A percentile compares a stretch with the other conserved stretches of the same genome.
Conservation (phyloP, 768 basidiomycete genomes). For the Suillus subalutaceus region DNA sequence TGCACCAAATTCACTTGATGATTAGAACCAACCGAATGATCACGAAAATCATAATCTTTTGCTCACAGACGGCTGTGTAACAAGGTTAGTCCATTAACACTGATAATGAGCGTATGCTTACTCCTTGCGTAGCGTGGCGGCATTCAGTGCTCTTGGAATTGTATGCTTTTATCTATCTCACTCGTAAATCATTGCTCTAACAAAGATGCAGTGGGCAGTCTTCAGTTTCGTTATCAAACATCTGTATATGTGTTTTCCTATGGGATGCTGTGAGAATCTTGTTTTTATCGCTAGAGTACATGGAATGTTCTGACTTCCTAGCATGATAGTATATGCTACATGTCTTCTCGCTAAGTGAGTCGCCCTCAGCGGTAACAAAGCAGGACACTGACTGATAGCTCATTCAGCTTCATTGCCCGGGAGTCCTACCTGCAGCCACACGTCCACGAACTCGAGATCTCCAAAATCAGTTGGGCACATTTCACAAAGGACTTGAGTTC, state of each 20-base stretch:
- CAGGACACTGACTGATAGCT: neutral
- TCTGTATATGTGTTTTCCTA: conserved; percentile 29
- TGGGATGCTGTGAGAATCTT: conserved; percentile 25
- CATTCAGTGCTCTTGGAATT: conserved; percentile 17
- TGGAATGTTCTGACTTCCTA: neutral
- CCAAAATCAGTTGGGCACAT: neutral
- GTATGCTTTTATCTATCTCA: conserved; percentile 14
- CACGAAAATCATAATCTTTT: conserved; percentile 21
- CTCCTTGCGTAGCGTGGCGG: conserved; percentile 17
- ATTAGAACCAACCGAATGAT: conserved; percentile 22
- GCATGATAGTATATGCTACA: conserved; percentile 25
- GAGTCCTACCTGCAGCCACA: conserved; percentile 27
- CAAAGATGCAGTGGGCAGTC: conserved; percentile 22
- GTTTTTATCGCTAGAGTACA: neutral
- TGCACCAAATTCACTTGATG: neutral
- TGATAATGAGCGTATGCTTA: conserved; percentile 6
- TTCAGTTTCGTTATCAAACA: conserved; percentile 23
- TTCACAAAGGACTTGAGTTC: neutral
- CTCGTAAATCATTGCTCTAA: neutral
- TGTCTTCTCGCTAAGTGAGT: conserved; percentile 34
- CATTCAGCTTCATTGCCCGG: conserved; percentile 27
- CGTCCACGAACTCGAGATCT: neutral
- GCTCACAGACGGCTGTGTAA: conserved; percentile 31
- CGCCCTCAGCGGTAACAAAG: neutral
- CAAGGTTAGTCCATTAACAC: conserved; percentile 18